Conservation (phyloP, 2,329 filamentous ascomycete species). For the Colletotrichum camelliae region DNA sequence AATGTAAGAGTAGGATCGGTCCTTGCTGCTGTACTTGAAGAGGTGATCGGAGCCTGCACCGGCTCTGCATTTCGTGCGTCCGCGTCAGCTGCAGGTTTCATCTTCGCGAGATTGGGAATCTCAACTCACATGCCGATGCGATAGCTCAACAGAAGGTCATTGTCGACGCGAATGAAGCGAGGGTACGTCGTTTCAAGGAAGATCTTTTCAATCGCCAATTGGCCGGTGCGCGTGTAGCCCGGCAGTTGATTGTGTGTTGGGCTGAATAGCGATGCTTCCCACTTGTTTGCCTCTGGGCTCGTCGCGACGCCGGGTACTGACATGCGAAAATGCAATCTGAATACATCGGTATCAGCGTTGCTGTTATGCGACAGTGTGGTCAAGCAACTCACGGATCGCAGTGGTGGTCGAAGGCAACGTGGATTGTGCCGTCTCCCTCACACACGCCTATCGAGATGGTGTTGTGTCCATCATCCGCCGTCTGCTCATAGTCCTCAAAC, state of each 20-base stretch:
- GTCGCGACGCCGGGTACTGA: slow-evolving; percentile 5
- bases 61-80: background rate
- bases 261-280: slow-evolving; percentile 12
- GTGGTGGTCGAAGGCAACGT: slow-evolving; percentile 18
- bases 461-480: slow-evolving; percentile 19
- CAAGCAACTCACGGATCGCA: slow-evolving; percentile 13
- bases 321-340: slow-evolving; percentile 12
- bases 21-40: slow-evolving; percentile 3
- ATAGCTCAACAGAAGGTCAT: slow-evolving; percentile 10
- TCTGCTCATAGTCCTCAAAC: slow-evolving; percentile 15
- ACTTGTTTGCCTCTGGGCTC: background rate
- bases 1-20: slow-evolving; percentile 3
- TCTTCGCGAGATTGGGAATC: background rate
- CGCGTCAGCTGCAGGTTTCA: background rate
- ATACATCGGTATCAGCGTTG: background rate
- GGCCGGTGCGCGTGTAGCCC: slow-evolving; percentile 11
- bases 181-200: slow-evolving; percentile 18
- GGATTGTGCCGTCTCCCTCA: slow-evolving; percentile 6
- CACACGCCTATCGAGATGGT: slow-evolving; percentile 17
- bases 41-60: slow-evolving; percentile 17
- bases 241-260: slow-evolving; percentile 14
- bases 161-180: background rate
- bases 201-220: slow-evolving; percentile 11
- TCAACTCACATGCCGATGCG: slow-evolving; percentile 17
- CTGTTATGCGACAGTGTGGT: fast-evolving